Percentiles rank a stretch among this genome's conserved stretches.
phyloP scores from a whole-genome alignment of 2,329 filamentous ascomycete genomes.

The Arthrobotrys iridis region DNA sequence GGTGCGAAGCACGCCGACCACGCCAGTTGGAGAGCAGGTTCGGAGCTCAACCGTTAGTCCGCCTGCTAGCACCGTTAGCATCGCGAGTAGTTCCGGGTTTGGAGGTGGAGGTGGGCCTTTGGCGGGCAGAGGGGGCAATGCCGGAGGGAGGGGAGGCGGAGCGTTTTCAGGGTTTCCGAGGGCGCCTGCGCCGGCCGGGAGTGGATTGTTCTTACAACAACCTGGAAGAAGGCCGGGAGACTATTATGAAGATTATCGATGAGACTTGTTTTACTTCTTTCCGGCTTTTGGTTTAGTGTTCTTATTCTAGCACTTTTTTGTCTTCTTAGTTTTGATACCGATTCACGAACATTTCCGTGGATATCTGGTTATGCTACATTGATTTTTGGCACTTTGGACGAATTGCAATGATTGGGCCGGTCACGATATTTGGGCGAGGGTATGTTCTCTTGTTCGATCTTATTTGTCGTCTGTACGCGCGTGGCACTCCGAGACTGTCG shows the following conservation, averaged over 20 bases:
- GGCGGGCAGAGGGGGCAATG: constrained; percentile 30
- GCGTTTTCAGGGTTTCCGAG: constrained; percentile 40
- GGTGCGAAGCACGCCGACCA: constrained; percentile 13
- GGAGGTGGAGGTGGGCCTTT: constrained; percentile 34
- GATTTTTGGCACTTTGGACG: no score
- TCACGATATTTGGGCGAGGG: no score
- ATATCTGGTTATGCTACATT: constrained; percentile 7
- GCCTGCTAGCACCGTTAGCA: constrained; percentile 37
- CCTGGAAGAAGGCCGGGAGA: constrained; percentile 18
- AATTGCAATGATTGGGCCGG: no score
- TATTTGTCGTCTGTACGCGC: no score
- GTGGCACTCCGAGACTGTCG: no score
- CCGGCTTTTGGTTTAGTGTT: background rate
- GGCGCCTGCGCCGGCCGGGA: constrained; percentile 41
- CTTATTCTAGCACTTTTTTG: background rate
- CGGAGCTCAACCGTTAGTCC: constrained; percentile 43
- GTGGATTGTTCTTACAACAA: constrained; percentile 16
- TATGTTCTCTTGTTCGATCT: no score
- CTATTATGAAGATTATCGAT: constrained; percentile 43
- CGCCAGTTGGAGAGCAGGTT: constrained; percentile 10
- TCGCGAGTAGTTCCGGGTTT: constrained; percentile 34
- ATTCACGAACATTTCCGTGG: constrained; percentile 1
- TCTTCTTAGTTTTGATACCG: background rate
- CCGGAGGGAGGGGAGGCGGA: background rate
- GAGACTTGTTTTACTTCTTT: background rate